Evolutionary conservation across 1,284 basidiomycete genomes (phyloP).

Genomic region (Trichosporon coremiiforme): DNA sequence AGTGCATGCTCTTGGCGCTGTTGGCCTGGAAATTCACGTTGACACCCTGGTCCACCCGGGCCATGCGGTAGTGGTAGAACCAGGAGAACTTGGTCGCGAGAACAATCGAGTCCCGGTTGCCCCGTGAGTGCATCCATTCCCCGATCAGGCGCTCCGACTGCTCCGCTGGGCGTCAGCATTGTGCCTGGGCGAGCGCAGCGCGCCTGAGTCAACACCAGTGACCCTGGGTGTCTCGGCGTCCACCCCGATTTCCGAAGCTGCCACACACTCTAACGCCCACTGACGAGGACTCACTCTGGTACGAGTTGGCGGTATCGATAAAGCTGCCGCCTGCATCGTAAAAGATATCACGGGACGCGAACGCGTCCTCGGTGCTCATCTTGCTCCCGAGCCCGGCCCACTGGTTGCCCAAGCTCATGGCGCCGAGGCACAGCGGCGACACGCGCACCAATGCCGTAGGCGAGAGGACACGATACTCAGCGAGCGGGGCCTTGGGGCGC

Average conservation of each 20-base stretch:
- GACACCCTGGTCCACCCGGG: slow-evolving; percentile 31
- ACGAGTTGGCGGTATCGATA: slow-evolving; percentile 54
- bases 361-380: slow-evolving; percentile 34
- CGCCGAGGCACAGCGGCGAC: slow-evolving; percentile 61
- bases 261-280: no score
- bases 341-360: slow-evolving; percentile 52
- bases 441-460: slow-evolving; percentile 55
- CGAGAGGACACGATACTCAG: slow-evolving; percentile 39
- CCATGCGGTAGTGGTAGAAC: slow-evolving; percentile 46
- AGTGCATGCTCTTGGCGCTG: slow-evolving; percentile 31
- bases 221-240: no score
- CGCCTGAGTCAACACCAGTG: no score
- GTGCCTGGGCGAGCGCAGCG: slow-evolving; percentile 57
- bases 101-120: slow-evolving; percentile 42
- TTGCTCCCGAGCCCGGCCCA: slow-evolving; percentile 19
- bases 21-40: slow-evolving; percentile 55
- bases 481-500: slow-evolving; percentile 32
- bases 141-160: slow-evolving; percentile 55
- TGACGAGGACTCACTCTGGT: slow-evolving; percentile 36
- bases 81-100: slow-evolving; percentile 44
- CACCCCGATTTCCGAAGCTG: no score
- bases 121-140: slow-evolving; percentile 55
- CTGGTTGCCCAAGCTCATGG: slow-evolving; percentile 59
- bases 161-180: slow-evolving; percentile 34
- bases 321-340: slow-evolving; percentile 51